Evolutionary conservation across 345 rosid species (phyloP).

Genomic region (Gossypium turneri): DNA sequence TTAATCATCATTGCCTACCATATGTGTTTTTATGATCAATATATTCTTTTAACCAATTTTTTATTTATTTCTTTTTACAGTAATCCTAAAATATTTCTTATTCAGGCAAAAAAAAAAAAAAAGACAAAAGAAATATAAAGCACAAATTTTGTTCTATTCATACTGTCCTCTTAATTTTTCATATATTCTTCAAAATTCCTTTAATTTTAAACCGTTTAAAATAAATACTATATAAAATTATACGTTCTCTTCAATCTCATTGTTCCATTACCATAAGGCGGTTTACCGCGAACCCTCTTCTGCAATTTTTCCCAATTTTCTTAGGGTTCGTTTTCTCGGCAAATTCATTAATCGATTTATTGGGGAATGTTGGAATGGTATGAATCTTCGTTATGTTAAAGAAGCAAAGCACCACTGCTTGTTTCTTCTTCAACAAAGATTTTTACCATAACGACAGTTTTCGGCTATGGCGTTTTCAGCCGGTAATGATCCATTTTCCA

Average conservation of each 20-base stretch:
- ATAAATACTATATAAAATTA: neutral
- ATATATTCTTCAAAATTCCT: neutral
- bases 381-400: conserved; percentile 45
- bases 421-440: conserved; percentile 26
- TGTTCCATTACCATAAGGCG: neutral
- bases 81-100: too few relatives aligned
- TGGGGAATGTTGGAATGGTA: conserved; percentile 27
- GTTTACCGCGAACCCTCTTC: neutral
- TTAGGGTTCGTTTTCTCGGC: neutral
- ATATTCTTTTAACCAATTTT: too few relatives aligned
- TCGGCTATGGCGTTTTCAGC: conserved; percentile 28
- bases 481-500: conserved; percentile 17
- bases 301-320: neutral
- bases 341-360: neutral
- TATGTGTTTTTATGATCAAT: too few relatives aligned
- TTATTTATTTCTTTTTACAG: too few relatives aligned
- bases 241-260: neutral
- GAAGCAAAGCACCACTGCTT: conserved; percentile 24
- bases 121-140: too few relatives aligned
- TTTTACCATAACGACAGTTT: conserved; percentile 1
- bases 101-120: too few relatives aligned
- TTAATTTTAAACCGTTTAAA: neutral
- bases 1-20: too few relatives aligned
- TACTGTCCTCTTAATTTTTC: neutral
- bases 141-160: neutral